Evolutionary conservation across 2,329 filamentous ascomycete genomes (phyloP).

Genomic region (Dactylonectria estremocensis): DNA sequence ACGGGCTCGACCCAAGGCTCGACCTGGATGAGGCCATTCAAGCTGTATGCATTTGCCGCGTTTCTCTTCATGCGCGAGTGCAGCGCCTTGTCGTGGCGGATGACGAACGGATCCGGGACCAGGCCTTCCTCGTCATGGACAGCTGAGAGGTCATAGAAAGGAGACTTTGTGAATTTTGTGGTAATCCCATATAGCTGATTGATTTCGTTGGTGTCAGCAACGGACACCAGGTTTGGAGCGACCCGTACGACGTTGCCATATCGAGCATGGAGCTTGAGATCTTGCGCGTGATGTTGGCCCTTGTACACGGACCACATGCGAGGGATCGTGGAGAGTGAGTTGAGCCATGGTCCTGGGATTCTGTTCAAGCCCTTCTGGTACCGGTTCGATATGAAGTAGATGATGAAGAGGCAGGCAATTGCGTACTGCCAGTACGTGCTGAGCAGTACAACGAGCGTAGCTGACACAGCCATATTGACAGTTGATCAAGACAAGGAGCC

Average conservation of each 20-base stretch:
- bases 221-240: conserved; percentile 20
- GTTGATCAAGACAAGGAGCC: neutral
- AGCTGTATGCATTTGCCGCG: conserved; percentile 20
- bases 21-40: conserved; percentile 22
- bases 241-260: conserved; percentile 20
- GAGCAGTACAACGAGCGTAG: neutral
- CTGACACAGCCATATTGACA: neutral
- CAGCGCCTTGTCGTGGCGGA: conserved; percentile 17
- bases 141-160: conserved; percentile 21
- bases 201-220: conserved; percentile 18
- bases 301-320: neutral
- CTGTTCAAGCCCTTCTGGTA: neutral
- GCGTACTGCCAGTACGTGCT: neutral
- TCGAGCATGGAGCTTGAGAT: neutral
- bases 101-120: conserved; percentile 16
- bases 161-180: conserved; percentile 26
- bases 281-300: neutral
- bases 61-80: conserved; percentile 28
- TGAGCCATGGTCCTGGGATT: neutral
- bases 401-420: neutral
- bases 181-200: conserved; percentile 14
- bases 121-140: conserved; percentile 18
- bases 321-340: neutral
- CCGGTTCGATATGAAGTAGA: neutral
- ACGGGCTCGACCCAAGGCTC: conserved; percentile 24